Evolutionary conservation across 805 yeast species (phyloP).

Genomic region (Saccharomycopsis sp.): DNA sequence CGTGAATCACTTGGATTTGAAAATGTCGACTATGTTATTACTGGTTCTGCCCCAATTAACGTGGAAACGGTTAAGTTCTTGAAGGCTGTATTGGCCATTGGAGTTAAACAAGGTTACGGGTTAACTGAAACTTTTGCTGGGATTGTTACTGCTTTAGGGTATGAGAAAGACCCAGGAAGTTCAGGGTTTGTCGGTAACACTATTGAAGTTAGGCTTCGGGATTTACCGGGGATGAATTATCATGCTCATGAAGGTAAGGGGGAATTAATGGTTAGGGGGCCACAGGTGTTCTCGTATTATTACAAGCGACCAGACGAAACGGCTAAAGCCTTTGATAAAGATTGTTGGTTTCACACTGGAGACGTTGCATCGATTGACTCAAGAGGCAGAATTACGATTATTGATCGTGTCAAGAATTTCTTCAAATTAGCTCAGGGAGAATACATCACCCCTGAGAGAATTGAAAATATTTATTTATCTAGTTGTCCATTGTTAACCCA

Average conservation of each 20-base stretch:
- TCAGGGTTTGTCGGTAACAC: slow-evolving; percentile 37
- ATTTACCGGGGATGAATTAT: slow-evolving; percentile 40
- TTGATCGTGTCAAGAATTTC: slow-evolving; percentile 52
- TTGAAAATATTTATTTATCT: slow-evolving; percentile 49
- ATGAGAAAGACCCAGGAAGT: slow-evolving; percentile 33
- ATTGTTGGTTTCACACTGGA: slow-evolving; percentile 53
- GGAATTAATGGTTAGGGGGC: slow-evolving; percentile 48
- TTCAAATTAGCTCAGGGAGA: slow-evolving; percentile 49
- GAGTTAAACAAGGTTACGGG: slow-evolving; percentile 47
- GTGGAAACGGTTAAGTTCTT: slow-evolving; percentile 48
- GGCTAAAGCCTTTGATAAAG: slow-evolving; percentile 35
- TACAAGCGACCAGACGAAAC: slow-evolving; percentile 45
- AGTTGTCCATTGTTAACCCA: slow-evolving; percentile 37
- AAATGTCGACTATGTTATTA: slow-evolving; percentile 26
- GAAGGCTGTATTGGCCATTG: slow-evolving; percentile 42
- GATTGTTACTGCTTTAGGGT: slow-evolving; percentile 28
- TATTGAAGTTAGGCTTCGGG: slow-evolving; percentile 42
- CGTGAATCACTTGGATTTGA: slow-evolving; percentile 34
- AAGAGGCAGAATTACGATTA: slow-evolving; percentile 42
- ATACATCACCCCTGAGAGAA: slow-evolving; percentile 61
- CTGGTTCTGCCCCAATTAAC: slow-evolving; percentile 59
- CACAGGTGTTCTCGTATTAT: slow-evolving; percentile 46
- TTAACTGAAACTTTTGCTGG: slow-evolving; percentile 50
- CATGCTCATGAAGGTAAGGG: slow-evolving; percentile 32
- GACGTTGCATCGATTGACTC: slow-evolving; percentile 44